Percentiles rank a stretch among this genome's conserved stretches.
Evolutionary conservation across 805 yeast genomes (phyloP).

Genomic region (Saturnispora serradocipensis): DNA sequence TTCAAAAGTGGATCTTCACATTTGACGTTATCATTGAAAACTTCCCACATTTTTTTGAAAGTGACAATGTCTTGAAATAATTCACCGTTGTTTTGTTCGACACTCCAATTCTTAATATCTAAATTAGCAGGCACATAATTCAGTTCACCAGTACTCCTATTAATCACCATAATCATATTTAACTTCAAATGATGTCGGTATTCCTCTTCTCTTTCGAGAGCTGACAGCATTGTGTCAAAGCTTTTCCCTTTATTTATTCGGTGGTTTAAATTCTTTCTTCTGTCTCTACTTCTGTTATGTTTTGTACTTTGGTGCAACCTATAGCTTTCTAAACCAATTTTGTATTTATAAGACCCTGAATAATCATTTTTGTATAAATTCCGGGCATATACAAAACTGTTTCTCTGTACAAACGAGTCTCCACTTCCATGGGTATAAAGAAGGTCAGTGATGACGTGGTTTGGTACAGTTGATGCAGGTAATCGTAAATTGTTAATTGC

Average conservation of each 20-base stretch:
- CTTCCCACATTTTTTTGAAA: constrained; percentile 17
- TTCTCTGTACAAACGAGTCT: constrained; percentile 20
- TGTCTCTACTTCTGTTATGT: neutral
- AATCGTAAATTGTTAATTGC: constrained; percentile 11
- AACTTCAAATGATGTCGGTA: constrained; percentile 15
- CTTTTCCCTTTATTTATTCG: neutral
- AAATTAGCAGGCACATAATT: constrained; percentile 27
- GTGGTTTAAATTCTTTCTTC: constrained; percentile 1
- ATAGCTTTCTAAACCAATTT: neutral
- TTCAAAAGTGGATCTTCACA: neutral
- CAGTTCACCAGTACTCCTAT: constrained; percentile 28
- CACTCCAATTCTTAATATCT: constrained; percentile 27
- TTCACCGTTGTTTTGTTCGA: constrained; percentile 27
- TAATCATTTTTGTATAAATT: constrained; percentile 21
- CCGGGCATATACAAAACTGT: constrained; percentile 19
- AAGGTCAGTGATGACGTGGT: constrained; percentile 23
- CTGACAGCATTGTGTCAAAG: neutral
- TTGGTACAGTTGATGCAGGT: constrained; percentile 24
- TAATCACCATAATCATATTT: constrained; percentile 21
- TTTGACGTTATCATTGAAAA: constrained; percentile 10
- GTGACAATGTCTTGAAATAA: constrained; percentile 24
- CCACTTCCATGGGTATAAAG: constrained; percentile 17
- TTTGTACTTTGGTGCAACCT: neutral
- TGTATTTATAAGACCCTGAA: constrained; percentile 6
- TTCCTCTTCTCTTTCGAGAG: neutral